These are phyloP conservation scores for Leccinellum luteum DNA, from an alignment of 768 basidiomycete species.

Conservation along the genomic window DNA sequence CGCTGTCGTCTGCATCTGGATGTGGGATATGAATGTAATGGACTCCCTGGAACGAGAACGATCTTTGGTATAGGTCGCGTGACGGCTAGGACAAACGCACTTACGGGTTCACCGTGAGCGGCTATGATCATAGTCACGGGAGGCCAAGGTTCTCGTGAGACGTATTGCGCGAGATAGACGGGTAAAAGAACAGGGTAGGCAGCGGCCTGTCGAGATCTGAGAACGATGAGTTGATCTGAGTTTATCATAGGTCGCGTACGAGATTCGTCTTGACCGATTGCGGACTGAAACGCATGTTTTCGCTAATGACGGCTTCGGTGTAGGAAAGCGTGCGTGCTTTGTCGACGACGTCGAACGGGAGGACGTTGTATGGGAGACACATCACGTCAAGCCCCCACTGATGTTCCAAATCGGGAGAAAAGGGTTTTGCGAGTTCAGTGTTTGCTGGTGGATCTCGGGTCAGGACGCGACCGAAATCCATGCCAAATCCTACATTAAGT, in stretches of 20 bases:
- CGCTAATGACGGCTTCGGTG: conserved; percentile 34
- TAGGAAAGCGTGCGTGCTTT: conserved; percentile 34
- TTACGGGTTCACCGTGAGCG: conserved; percentile 27
- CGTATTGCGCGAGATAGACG: conserved; percentile 56
- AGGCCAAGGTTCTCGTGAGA: conserved; percentile 27
- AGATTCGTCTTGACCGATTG: conserved; percentile 43
- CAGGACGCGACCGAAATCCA: conserved; percentile 42
- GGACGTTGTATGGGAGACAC: conserved; percentile 55
- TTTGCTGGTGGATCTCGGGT: conserved; percentile 32
- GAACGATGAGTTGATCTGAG: background rate
- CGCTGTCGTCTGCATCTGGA: conserved; percentile 11
- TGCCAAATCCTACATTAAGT: conserved; percentile 13
- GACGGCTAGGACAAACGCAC: background rate
- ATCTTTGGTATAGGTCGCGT: background rate
- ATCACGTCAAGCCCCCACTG: conserved; percentile 50
- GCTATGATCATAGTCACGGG: conserved; percentile 29
- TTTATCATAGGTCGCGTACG: conserved; percentile 34
- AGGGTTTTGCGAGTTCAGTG: conserved; percentile 38
- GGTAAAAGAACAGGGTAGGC: conserved; percentile 66
- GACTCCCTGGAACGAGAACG: conserved; percentile 15
- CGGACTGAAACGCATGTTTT: conserved; percentile 42
- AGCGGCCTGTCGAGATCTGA: conserved; percentile 40
- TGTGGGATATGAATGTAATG: conserved; percentile 29
- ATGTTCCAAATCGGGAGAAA: conserved; percentile 43
- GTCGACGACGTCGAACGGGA: conserved; percentile 51